Evolutionary conservation across 2,329 filamentous ascomycete genomes (phyloP), one percentile per base, ranked within the genome.

Genomic region (Alternaria sp.): DNA sequence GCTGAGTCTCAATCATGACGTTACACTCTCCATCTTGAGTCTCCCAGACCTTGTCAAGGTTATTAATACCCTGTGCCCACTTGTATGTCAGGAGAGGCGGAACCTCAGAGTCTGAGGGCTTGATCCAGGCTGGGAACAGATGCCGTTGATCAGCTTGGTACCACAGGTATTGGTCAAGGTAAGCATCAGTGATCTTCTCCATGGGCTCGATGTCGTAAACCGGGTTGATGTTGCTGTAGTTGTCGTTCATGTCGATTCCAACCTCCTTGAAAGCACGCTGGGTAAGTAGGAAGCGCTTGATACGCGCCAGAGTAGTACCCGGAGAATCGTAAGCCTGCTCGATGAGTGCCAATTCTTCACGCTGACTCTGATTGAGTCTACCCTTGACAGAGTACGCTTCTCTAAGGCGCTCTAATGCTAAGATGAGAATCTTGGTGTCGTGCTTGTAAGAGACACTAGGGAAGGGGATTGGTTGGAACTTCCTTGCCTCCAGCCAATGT

Each of bases 221-320:
- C 0, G 95, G 96, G 76, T 99, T 99, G 84, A 99, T 99, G 18
- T 93, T 94, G 84, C 90, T 98, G 82, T 99, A 99, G 76, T 99
- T 99, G 82, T 99, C 95, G 79, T 99, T 99, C 95, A 99, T 99
- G 77, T 99, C 95, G 69, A 99, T 99, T 57, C 94, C 95, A 45
- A 99, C 95, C 81, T 99, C 95, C 82, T 99, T 99, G 86, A 99
- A 99, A 1, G 96, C 95, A 78, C 95, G 89, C 77, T 99, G 95
- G 0, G 96, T 99, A 45, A 99, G 87, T 64, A 99, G 84, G 84
- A 98, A 98, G 50, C 95, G 91, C 85, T 99, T 99, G 82, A 99
- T 99, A 60, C 95, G 87, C 65, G 97, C 94, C 59, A 99, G 80
- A 0, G 95, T 98, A 2, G 95, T 99, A 62, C 95, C 95, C 2